Evolutionary conservation across 495 filamentous ascomycete species (phyloP).

Genomic region (Aspergillus nidulans): DNA sequence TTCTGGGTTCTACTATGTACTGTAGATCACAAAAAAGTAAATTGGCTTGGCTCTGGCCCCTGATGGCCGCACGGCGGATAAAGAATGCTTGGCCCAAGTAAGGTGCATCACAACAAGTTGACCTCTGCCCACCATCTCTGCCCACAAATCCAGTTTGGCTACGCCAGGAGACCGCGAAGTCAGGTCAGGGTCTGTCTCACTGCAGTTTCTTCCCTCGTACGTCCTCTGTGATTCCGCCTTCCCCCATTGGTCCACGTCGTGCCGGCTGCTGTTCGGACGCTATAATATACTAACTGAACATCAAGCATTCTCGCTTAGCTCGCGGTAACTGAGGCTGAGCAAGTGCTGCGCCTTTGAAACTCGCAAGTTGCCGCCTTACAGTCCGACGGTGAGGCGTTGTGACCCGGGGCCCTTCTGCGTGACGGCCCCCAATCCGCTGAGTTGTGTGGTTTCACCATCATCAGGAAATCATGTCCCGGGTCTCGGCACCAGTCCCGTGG

Average conservation of each 20-base stretch:
- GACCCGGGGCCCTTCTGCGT: neutral
- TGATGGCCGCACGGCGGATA: constrained; percentile 12
- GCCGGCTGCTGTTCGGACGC: constrained; percentile 6
- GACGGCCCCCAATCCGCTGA: neutral
- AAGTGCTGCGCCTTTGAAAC: neutral
- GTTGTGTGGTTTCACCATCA: neutral
- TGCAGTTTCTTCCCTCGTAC: neutral
- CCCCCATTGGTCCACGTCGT: constrained; percentile 15
- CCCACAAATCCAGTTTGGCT: neutral
- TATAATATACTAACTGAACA: neutral
- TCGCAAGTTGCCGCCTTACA: neutral
- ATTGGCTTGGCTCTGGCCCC: constrained; percentile 9
- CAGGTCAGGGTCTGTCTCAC: constrained; percentile 1
- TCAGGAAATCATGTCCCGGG: constrained; percentile 1
- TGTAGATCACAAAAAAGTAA: constrained; percentile 13
- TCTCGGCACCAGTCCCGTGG: constrained; percentile 7
- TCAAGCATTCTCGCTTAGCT: constrained; percentile 1
- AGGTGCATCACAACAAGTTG: constrained; percentile 8
- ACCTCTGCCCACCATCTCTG: constrained; percentile 5
- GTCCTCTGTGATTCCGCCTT: neutral
- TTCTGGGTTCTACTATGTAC: constrained; percentile 7
- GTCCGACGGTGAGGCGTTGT: neutral
- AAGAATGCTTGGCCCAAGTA: constrained; percentile 25
- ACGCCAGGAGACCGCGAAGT: neutral
- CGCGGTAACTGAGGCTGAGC: constrained; percentile 2